Base-by-base conservation (phyloP, 2,329 filamentous ascomycete species). In the Trichothecium sympodiale region DNA sequence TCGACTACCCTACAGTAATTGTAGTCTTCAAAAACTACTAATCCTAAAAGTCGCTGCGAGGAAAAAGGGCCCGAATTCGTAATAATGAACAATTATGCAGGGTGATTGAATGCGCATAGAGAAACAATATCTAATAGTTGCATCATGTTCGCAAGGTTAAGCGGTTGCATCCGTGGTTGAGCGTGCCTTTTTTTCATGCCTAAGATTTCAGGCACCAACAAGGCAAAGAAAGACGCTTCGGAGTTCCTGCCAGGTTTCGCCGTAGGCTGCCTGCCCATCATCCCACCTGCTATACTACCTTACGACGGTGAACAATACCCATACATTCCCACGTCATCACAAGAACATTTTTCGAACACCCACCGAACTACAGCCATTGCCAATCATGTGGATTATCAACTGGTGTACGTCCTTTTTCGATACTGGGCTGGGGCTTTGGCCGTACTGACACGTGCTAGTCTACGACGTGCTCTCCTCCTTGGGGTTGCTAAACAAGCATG, bases 401-500 rank as follows among this genome's bases (percentile, higher is more conserved):
- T 94, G 87, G 86, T 93, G 85, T 93, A 86, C 57, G 77, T 69
- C 46, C 43, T 36, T 37, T 31, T 10, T 29, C 13, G 28, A 29
- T 29, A 16, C 28, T 29, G 6, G 13, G 12, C 31, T 12, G 12
- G 7, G 31, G n/a, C n/a, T n/a, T n/a, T n/a, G n/a, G 27, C 12
- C 27, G 17, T 44, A 48, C 56, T 57, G 53, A 58, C 55, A 56
- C 46, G 51, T 50, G 46, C 38, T 53, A 59, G 86, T 94, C 65
- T 94, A 85, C 74, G 85, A 94, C 68, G 69, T 93, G 51, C 77
- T 94, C 53, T 83, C 87, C 53, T 84, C 78, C 46, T 74, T 94
- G 44, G 87, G 87, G 51, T 73, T 94, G 54, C 71, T 89, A 48
- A 94, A 94, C 77, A 94, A 94, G 74, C 85, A 94, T 62, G 87